These are phyloP conservation scores for Zymoseptoria tritici DNA, from an alignment of 2,329 filamentous ascomycete genomes.

Conservation along the genomic window DNA sequence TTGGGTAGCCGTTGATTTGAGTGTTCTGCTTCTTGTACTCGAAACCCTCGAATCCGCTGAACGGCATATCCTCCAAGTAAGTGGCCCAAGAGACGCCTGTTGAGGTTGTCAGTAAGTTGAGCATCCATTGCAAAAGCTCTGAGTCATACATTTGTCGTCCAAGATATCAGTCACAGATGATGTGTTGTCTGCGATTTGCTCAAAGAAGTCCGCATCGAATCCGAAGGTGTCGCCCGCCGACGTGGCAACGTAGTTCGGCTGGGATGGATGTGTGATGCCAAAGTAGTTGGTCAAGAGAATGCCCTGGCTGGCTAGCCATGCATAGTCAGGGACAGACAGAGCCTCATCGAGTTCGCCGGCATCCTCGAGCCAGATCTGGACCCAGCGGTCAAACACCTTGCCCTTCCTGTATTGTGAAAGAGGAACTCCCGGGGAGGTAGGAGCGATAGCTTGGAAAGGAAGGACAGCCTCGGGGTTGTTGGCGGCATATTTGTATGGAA, in stretches of 20 bases:
- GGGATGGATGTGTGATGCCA: conserved; percentile 45
- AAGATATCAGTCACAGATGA: conserved; percentile 36
- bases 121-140: neutral
- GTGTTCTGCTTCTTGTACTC: conserved; percentile 58
- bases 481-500: neutral
- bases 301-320: conserved; percentile 53
- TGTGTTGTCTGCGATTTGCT: conserved; percentile 36
- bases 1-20: neutral
- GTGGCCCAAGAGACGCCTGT: conserved; percentile 43
- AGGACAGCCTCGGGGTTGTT: neutral
- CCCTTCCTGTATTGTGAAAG: conserved; percentile 48
- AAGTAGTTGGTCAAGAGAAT: conserved; percentile 51
- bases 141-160: conserved; percentile 27
- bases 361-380: conserved; percentile 70
- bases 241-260: conserved; percentile 68
- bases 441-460: neutral
- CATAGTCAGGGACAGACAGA: conserved; percentile 53
- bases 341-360: conserved; percentile 57
- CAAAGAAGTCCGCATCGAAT: conserved; percentile 61
- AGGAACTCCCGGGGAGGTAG: neutral
- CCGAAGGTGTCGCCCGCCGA: conserved; percentile 68
- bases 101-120: neutral
- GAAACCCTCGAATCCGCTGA: conserved; percentile 61
- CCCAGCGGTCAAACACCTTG: conserved; percentile 64
- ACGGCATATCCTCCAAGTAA: conserved; percentile 74